Base-by-base conservation (phyloP, 495 filamentous ascomycete species). In the Hypoxylon intermedium region DNA sequence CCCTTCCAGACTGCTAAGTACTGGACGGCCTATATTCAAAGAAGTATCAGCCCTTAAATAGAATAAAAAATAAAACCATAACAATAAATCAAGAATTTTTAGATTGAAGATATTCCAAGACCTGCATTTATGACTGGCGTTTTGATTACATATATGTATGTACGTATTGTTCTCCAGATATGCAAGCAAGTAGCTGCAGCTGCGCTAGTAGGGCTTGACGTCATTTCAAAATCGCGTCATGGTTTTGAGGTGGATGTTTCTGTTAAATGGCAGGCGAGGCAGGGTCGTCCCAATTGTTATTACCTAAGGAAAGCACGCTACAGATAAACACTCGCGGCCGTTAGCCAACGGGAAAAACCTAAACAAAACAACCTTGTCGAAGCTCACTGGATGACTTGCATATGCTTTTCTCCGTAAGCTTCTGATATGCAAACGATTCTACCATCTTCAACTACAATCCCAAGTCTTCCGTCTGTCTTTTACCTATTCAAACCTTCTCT, bases 341-440 rank as follows among this genome's bases (percentile, higher is more conserved):
- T 38, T 13, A 38, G 4, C 36, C 36, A 38, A 0, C n/a, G 18
- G 15, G 18, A 38, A 38, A 1, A 38, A 18, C 36, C 13, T 16
- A 7, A 7, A 38, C 6, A 37, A 24, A 46, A 21, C 31, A 26
- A 40, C 34, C 7, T 26, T 26, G 3, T 7, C 4, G 7, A 41
- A 33, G 23, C 23, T 7, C 36, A 31, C 49, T 20, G 37, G 37
- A 53, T 42, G 37, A 53, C 48, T 26, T 52, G 48, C 48, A 52
- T 52, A 52, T 41, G 21, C 13, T 40, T 9, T n/a, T 36, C 30
- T 47, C n/a, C 1, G 23, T 28, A 24, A 26, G 41, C 41, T 15
- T 28, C 26, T 33, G 24, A 13, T 28, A 20, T 19, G 26, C 44
- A 6, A 5, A 33, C 11, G 19, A 33, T 31, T 33, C 24, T 3